Evolutionary conservation across 257 asterid species (phyloP).

Genomic region (Fraxinus cuspidata): DNA sequence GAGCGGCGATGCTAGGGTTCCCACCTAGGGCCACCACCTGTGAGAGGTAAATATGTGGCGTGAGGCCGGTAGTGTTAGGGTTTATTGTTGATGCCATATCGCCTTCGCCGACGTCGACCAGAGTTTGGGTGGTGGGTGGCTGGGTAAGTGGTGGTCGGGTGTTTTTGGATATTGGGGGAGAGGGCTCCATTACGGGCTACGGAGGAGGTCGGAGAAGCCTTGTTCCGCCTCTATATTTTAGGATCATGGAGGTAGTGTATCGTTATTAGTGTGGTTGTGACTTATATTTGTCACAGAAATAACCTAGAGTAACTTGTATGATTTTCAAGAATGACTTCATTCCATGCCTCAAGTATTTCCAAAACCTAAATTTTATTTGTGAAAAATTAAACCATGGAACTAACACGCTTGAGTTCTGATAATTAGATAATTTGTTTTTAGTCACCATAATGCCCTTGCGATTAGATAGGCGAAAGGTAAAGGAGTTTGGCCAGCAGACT

Average conservation of each 20-base stretch:
- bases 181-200: no score
- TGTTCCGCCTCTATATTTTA: no score
- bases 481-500: neutral
- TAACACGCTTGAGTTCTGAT: neutral
- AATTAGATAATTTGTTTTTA: neutral
- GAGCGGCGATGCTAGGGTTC: no score
- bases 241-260: neutral
- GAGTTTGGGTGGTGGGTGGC: no score
- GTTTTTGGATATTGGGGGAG: no score
- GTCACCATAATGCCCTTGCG: neutral
- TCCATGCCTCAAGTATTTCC: neutral
- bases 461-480: neutral
- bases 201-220: no score
- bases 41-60: no score
- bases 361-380: neutral
- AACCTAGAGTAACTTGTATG: neutral
- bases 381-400: neutral
- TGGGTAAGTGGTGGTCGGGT: no score
- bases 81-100: no score
- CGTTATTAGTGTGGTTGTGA: neutral
- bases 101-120: no score
- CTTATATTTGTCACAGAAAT: neutral
- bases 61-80: no score
- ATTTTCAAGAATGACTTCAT: neutral
- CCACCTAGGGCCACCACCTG: no score